Base-by-base conservation (phyloP, 768 basidiomycete genomes). In the Agrocybe pediades region DNA sequence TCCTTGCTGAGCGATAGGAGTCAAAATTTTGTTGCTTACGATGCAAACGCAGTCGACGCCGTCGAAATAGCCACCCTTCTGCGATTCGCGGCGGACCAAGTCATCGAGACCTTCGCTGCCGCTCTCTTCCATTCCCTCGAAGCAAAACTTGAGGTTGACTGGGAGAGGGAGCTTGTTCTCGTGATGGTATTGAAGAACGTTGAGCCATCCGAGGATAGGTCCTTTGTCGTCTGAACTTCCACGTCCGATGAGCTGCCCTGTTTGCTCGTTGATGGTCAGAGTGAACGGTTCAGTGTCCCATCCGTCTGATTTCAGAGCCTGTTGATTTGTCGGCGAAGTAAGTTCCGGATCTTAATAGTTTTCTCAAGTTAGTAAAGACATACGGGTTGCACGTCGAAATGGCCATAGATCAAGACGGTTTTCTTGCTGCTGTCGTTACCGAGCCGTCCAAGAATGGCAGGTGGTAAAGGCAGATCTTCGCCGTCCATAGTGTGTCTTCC, bases 121-220 rank as follows among this genome's bases (percentile, higher is more conserved):
- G 56, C 81, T 88, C 75, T 98, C 96, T 69, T 98, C 96, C 95
- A 97, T 98, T 3, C 91, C 95, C 68, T 98, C 96, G 62, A 98
- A 95, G 77, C 90, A 92, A 76, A 91, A 86, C 58, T 85, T 83
- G 51, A 98, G 71, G 67, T 98, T 97, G 23, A 98, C 92, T 1
- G 95, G 95, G 17, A 97, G 80, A 29, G 84, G 81, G 41, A 84
- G 74, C 20, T 81, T 76, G 29, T 82, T 80, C 51, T 85, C 73
- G 45, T 80, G 72, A 53, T 96, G 93, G 51, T 91, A 94, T 62
- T 96, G 87, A 41, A 97, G 77, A 41, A 94, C 87, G 64, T 95
- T 94, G 53, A 96, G 70, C 93, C 93, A 95, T 13, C 89, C 93
- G 8, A 92, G 71, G 39, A 95, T 77, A 13, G 92, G 92, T 0